Base-by-base conservation (phyloP, 495 filamentous ascomycete genomes). In the Pyrenopolyporus hunteri region DNA sequence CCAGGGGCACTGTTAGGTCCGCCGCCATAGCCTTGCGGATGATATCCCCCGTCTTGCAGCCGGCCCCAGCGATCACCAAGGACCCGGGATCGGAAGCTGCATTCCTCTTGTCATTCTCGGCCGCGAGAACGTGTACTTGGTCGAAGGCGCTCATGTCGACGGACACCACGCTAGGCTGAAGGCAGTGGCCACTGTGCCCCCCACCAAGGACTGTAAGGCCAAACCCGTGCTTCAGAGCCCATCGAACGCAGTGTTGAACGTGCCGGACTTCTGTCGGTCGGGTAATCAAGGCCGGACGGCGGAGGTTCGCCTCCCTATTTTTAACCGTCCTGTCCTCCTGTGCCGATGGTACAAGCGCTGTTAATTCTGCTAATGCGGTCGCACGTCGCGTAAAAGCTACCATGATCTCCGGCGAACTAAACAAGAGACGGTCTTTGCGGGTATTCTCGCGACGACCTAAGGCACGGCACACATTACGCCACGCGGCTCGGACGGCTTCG, bases 111-210 rank as follows among this genome's bases (percentile, higher is more conserved):
- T 0, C n/a, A 11, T 36, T 14, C 0, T 42, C 69, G 3, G 70
- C 54, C 28, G 59, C 39, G 59, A 79, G 44, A 69, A 85, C 72
- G 60, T 80, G 69, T 59, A 85, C 69, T 67, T 80, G 60, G 59
- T 83, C 66, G 74, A 86, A 87, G 20, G 77, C 74, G 33, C 73
- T 46, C 83, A 88, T 86, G 55, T 86, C 83, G 25, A 88, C 67
- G 17, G 82, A 64, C 46, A 86, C 79, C 33, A 85, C 78, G 56
- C 78, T 74, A 39, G 81, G 71, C 77, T 72, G 72, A 46, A 84
- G 59, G 70, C 84, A 85, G 57, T 87, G 81, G 47, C 78, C 83
- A 63, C 83, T 83, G 66, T 88, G 84, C 53, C 85, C 76, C 20
- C 84, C 85, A 23, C 83, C 82, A 44, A 87, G 17, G 43, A 87